Conservation (phyloP, 441 rosid species). For the Isatis lusitanica region DNA sequence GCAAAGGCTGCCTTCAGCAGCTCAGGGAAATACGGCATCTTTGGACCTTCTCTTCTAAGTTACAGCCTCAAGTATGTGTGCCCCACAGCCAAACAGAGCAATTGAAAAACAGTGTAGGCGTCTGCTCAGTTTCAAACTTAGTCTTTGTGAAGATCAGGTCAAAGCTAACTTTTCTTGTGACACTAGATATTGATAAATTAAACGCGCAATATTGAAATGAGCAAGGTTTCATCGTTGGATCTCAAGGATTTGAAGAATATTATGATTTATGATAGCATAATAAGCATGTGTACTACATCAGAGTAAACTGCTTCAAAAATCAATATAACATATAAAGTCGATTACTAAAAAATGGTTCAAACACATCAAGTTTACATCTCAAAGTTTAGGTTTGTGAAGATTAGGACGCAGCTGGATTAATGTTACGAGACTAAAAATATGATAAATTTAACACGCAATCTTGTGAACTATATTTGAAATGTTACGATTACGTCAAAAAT, state of each 20-base stretch:
- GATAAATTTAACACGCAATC: too few species aligned
- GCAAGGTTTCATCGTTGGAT: neutral
- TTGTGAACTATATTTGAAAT: too few species aligned
- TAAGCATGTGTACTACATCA: too few species aligned
- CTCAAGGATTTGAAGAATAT: neutral
- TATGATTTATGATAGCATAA: neutral
- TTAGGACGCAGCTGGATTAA: too few species aligned
- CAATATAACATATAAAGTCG: too few species aligned
- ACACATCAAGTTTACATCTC: too few species aligned
- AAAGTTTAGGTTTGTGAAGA: too few species aligned
- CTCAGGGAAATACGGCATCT: conserved; percentile 66
- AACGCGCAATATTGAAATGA: neutral
- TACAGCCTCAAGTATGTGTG: conserved; percentile 61
- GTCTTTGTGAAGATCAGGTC: neutral
- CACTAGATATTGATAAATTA: neutral
- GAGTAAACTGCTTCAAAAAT: too few species aligned
- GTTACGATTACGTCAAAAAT: too few species aligned
- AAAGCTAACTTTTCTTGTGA: neutral
- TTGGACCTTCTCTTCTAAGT: conserved; percentile 74
- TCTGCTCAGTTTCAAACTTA: neutral
- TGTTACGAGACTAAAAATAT: too few species aligned
- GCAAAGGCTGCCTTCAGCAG: conserved; percentile 78
- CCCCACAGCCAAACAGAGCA: conserved; percentile 1
- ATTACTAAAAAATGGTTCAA: too few species aligned
- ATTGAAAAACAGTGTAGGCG: neutral